Percentiles rank a stretch among this genome's conserved stretches.
Evolutionary conservation across 495 filamentous ascomycete genomes (phyloP).

Genomic region (Aspergillus diversus): DNA sequence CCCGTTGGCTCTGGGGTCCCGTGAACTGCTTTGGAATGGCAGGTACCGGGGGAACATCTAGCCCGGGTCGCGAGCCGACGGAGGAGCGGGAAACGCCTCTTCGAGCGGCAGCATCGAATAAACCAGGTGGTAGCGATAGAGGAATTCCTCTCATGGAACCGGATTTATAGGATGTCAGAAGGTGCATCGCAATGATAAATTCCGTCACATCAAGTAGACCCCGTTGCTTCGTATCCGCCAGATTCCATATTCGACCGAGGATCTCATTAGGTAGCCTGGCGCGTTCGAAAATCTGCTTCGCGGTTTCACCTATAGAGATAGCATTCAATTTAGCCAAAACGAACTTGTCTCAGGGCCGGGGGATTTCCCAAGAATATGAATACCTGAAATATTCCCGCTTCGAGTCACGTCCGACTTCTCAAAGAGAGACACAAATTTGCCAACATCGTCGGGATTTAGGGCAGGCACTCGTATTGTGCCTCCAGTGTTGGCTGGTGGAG

Average conservation of each 20-base stretch:
- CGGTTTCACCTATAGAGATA: constrained; percentile 64
- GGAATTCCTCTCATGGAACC: constrained; percentile 80
- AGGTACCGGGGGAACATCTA: constrained; percentile 54
- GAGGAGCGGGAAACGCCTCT: constrained; percentile 56
- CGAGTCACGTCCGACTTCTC: constrained; percentile 76
- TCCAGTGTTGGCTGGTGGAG: constrained; percentile 65
- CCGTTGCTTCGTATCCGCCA: constrained; percentile 89
- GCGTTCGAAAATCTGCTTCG: constrained; percentile 93
- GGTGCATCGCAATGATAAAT: constrained; percentile 98
- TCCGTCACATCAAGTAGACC: constrained; percentile 88
- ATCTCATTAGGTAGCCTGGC: constrained; percentile 87
- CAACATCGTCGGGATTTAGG: constrained; percentile 83
- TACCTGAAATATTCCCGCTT: constrained; percentile 80
- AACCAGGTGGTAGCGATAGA: constrained; percentile 75
- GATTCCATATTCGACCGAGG: constrained; percentile 90
- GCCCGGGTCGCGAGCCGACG: constrained; percentile 44
- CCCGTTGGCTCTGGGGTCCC: constrained; percentile 56
- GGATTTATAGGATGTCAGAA: constrained; percentile 86
- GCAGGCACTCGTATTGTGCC: constrained; percentile 86
- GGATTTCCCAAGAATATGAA: constrained; percentile 9
- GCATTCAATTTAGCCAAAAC: background rate
- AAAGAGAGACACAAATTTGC: constrained; percentile 83
- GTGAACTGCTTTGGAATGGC: constrained; percentile 75
- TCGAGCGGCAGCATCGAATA: constrained; percentile 90
- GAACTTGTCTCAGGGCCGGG: background rate